Base-by-base conservation (phyloP, 2,329 filamentous ascomycete genomes). In the Diaporthe sp. region DNA sequence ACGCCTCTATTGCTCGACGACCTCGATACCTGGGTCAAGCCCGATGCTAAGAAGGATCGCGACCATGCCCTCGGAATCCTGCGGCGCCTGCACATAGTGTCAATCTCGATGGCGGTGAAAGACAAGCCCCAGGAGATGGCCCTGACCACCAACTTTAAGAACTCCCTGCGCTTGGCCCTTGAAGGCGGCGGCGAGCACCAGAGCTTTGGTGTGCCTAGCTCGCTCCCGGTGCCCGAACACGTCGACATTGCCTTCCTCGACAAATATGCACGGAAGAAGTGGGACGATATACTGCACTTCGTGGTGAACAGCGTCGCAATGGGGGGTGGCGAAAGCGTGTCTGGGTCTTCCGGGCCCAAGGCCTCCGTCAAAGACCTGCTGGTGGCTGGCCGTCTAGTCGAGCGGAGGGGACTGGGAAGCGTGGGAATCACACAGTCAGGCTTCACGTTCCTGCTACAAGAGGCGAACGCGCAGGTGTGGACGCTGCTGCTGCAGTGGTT, bases 381-480 rank as follows among this genome's bases (percentile, higher is more conserved):
- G 65, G 89, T 95, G 79, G 90, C 92, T 1, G 97, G 97, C 4
- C 90, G 93, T 71, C 91, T 98, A 12, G 95, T 99, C 28, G 92
- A 95, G 81, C 85, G 87, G 53, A 78, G 79, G 3, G 82, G 82
- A 60, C 81, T 82, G 61, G 80, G 80, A 22, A 86, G 87, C 17
- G 89, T 95, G 13, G 91, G 91, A 72, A 99, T 99, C 80, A 99
- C 97, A 0, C 93, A 98, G 82, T 92, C 94, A 3, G 97, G 97
- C 10, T 99, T 99, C 82, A 96, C 95, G 0, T 99, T 99, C 81
- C 88, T 99, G 74, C 88, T 99, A 12, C 96, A 98, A 81, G 96
- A 98, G 82, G 93, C 96, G 76, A 98, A 98, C 83, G 95, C 96
- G 0, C 97, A 99, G 84, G 95, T 99, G 49, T 99, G 97, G 97